Conservation (phyloP, 2,329 filamentous ascomycete species). For the Tricladium varicosporioides region DNA sequence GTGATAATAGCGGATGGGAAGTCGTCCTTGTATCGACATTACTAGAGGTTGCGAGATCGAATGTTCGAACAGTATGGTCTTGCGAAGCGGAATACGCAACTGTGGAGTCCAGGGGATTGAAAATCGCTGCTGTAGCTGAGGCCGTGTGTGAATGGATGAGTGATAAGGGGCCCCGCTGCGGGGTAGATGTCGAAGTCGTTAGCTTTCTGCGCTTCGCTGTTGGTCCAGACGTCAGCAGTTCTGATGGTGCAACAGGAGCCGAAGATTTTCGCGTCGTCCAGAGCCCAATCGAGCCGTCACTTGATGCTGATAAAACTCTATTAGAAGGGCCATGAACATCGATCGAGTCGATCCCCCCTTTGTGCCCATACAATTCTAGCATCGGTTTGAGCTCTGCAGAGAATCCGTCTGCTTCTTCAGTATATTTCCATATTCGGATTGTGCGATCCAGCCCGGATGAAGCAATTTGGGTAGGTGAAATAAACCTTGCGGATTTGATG, state of each 20-base stretch:
- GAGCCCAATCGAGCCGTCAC: constrained; percentile 80
- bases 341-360: constrained; percentile 69
- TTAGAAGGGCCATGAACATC: constrained; percentile 71
- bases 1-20: constrained; percentile 76
- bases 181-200: constrained; percentile 46
- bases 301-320: constrained; percentile 80
- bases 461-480: constrained; percentile 74
- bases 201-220: constrained; percentile 76
- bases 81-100: constrained; percentile 89
- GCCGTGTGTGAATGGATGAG: constrained; percentile 69
- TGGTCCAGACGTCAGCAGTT: constrained; percentile 65
- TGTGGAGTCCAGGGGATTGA: constrained; percentile 80
- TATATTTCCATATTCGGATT: constrained; percentile 86
- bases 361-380: constrained; percentile 83
- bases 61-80: constrained; percentile 87
- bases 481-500: constrained; percentile 79
- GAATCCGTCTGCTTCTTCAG: constrained; percentile 60
- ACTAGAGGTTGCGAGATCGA: constrained; percentile 79
- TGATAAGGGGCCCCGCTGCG: constrained; percentile 74
- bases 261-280: constrained; percentile 82
- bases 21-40: constrained; percentile 82
- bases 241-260: constrained; percentile 69
- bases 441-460: constrained; percentile 84
- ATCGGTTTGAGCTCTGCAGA: constrained; percentile 61
- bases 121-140: constrained; percentile 75